Percentiles rank a stretch among this genome's conserved stretches.
Evolutionary conservation across 805 yeast species (phyloP).

Genomic region (Lipomyces yamadae): DNA sequence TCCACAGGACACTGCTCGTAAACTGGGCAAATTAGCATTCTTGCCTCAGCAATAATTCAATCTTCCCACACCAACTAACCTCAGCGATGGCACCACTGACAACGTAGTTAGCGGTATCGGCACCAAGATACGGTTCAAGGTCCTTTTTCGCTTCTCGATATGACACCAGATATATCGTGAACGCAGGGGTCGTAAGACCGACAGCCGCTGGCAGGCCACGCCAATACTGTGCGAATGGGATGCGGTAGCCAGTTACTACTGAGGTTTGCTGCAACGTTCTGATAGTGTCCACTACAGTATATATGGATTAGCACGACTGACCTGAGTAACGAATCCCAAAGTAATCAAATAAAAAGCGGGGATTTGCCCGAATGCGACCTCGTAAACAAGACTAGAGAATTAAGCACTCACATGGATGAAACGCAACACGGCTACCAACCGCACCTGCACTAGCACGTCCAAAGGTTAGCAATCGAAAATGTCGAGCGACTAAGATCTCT

Average conservation of each 20-base stretch:
- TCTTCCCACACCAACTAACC: slow-evolving; percentile 18
- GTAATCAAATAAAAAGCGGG: neutral
- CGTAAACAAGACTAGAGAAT: too few species aligned
- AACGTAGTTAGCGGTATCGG: slow-evolving; percentile 46
- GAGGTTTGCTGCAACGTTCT: slow-evolving; percentile 52
- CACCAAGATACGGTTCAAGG: slow-evolving; percentile 48
- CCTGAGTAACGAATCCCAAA: neutral
- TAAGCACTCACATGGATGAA: slow-evolving; percentile 47
- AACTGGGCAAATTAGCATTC: slow-evolving; percentile 13
- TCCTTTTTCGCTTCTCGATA: slow-evolving; percentile 48
- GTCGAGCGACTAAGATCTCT: neutral
- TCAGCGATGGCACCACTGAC: slow-evolving; percentile 50
- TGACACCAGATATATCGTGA: slow-evolving; percentile 49
- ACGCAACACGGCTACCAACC: slow-evolving; percentile 47
- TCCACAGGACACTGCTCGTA: slow-evolving; percentile 45
- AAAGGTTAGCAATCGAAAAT: neutral
- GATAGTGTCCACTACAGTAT: slow-evolving; percentile 47
- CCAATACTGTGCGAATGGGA: slow-evolving; percentile 50
- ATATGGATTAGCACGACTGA: neutral
- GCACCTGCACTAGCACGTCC: slow-evolving; percentile 43
- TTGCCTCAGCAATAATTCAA: neutral
- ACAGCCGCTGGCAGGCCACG: slow-evolving; percentile 50
- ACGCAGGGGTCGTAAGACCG: slow-evolving; percentile 50
- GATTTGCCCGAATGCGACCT: neutral
- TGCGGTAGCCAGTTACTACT: slow-evolving; percentile 44